Evolutionary conservation across 225 moss, liverwort and hornwort genomes (phyloP), one percentile per base, ranked within the genome.

Genomic region (Bryoerythrophyllum caledonicum): DNA sequence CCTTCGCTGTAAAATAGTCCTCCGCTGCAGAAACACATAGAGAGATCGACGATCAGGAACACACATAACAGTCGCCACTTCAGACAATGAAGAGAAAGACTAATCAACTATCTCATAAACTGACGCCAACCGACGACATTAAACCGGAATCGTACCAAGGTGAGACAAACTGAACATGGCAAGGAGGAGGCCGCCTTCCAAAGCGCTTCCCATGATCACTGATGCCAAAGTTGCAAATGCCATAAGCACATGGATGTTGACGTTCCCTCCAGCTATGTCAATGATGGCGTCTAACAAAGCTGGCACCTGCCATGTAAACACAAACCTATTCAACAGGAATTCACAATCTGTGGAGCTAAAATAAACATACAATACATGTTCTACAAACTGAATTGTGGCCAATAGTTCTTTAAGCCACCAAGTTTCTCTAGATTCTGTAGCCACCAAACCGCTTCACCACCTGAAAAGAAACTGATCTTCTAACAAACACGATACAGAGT

Each of bases 101-200:
- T n/a, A n/a, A n/a, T n/a, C n/a, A n/a, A 79, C 55, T 34, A n/a
- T 56, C 37, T 67, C 63, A 59, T 65, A 55, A n/a, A 17, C 20
- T 44, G n/a, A 60, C 30, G n/a, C n/a, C 46, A 72, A 46, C 30
- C n/a, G n/a, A n/a, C n/a, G n/a, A n/a, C n/a, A n/a, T n/a, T n/a
- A n/a, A n/a, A n/a, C n/a, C 19, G 16, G n/a, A 74, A 75, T 60
- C 76, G 51, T 76, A 97, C 96, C 92, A 76, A 95, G 91, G 80
- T 99, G 99, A 77, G 99, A 99, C 79, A 95, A 83, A 76, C 99
- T 90, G 91, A 99, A 99, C 99, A 99, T 99, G 40, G 93, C 94
- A 61, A 99, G 91, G 28, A 99, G 95, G 27, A 95, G 86, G 40
- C 95, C 99, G 78, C 99, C 99, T 84, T 99, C 99, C 84, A 95